Evolutionary conservation across 2,329 filamentous ascomycete genomes (phyloP).

Genomic region (Stagonosporopsis tanaceti): DNA sequence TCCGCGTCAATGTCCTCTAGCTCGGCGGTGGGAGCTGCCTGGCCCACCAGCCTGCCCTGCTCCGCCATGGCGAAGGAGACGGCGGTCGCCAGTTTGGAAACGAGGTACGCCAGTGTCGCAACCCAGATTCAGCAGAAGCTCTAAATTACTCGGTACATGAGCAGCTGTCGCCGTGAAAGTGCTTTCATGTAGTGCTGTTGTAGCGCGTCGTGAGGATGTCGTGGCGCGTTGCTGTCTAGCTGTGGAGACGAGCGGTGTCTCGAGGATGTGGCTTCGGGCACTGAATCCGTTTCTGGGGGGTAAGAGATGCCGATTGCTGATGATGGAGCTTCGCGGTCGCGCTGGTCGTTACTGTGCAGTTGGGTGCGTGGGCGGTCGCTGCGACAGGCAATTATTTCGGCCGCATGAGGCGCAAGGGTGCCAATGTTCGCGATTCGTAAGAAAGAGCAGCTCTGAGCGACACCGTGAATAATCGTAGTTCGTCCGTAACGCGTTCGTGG

Average conservation of each 20-base stretch:
- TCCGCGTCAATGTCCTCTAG: conserved; percentile 49
- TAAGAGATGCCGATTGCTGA: conserved; percentile 1
- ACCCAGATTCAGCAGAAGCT: conserved; percentile 19
- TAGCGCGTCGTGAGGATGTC: conserved; percentile 38
- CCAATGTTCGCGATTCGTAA: conserved; percentile 44
- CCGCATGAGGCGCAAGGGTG: conserved; percentile 23
- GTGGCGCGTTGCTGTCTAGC: conserved; percentile 34
- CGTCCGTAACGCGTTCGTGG: conserved; percentile 38
- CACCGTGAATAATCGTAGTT: conserved; percentile 40
- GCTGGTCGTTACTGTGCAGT: conserved; percentile 35
- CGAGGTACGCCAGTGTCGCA: conserved; percentile 48
- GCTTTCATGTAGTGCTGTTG: conserved; percentile 37
- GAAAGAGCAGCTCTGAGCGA: conserved; percentile 42
- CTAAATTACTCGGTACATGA: conserved; percentile 38
- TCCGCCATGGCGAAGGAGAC: conserved; percentile 54
- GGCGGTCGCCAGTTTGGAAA: conserved; percentile 50
- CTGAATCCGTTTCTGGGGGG: not conserved
- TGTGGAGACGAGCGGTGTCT: not conserved
- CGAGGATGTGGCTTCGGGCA: not conserved
- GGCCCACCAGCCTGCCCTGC: conserved; percentile 50
- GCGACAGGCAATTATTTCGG: conserved; percentile 37
- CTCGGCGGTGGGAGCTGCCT: conserved; percentile 41
- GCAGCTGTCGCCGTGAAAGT: conserved; percentile 29
- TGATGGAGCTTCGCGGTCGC: conserved; percentile 30
- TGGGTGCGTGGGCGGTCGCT: conserved; percentile 30